Conservation (phyloP, 306 rosid genomes). For the Vachellia pachyceras region DNA sequence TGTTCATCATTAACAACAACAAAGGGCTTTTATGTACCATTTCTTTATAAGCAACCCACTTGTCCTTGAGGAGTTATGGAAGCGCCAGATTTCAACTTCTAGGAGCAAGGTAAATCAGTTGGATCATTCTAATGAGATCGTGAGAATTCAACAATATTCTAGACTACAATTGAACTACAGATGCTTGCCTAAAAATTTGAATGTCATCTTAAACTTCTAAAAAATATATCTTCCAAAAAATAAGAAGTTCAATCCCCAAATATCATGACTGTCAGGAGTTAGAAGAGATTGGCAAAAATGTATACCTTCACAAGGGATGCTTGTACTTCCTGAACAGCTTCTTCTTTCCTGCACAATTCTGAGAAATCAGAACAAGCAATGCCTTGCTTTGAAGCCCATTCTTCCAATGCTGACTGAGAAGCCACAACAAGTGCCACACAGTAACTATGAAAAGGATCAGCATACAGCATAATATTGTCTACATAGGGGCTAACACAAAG, state of each 20-base stretch:
- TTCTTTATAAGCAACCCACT: neutral
- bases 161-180: constrained; percentile 17
- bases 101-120: constrained; percentile 1
- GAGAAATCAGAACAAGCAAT: constrained; percentile 58
- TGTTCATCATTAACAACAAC: constrained; percentile 6
- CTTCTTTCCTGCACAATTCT: constrained; percentile 75
- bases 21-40: neutral
- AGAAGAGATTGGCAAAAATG: constrained; percentile 16
- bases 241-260: neutral
- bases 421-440: constrained; percentile 89
- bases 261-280: constrained; percentile 11
- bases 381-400: constrained; percentile 85
- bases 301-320: constrained; percentile 78
- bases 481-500: constrained; percentile 75
- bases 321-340: constrained; percentile 67
- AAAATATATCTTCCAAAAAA: neutral
- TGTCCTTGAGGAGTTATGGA: neutral
- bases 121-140: neutral
- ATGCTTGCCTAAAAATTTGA: constrained; percentile 21
- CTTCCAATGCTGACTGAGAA: constrained; percentile 67
- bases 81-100: constrained; percentile 10
- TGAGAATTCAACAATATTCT: neutral
- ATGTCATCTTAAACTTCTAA: neutral
- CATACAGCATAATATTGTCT: constrained; percentile 85
- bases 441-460: constrained; percentile 87